Evolutionary conservation across 305 asterid species (phyloP).

Genomic region (Ajuga reptans): DNA sequence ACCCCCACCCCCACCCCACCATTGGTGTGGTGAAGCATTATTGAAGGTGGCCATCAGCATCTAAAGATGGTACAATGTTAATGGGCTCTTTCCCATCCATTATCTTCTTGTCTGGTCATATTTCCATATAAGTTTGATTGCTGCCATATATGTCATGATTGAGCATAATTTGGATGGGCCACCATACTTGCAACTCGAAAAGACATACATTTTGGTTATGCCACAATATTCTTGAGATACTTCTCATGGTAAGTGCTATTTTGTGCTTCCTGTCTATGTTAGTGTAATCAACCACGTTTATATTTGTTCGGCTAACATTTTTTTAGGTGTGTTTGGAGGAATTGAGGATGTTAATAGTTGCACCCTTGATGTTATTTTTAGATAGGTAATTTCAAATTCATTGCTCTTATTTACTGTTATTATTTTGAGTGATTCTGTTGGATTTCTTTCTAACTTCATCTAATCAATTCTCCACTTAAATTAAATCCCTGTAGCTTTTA

Average conservation of each 20-base stretch:
- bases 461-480: too few species aligned
- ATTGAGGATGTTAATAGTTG: too few species aligned
- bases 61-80: conserved; percentile 6
- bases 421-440: too few species aligned
- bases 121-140: conserved; percentile 2
- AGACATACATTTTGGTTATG: background rate
- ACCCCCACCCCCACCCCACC: background rate
- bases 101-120: conserved; percentile 1
- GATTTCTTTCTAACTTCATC: too few species aligned
- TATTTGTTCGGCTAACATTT: too few species aligned
- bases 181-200: conserved; percentile 3
- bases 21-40: conserved; percentile 7
- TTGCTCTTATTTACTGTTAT: too few species aligned
- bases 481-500: too few species aligned
- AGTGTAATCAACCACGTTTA: too few species aligned
- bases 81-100: conserved; percentile 19
- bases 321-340: too few species aligned
- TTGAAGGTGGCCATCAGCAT: conserved; percentile 17
- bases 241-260: background rate
- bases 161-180: conserved; percentile 14
- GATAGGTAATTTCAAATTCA: too few species aligned
- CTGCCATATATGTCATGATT: conserved; percentile 15
- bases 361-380: too few species aligned
- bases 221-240: background rate
- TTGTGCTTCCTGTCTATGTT: too few species aligned